phyloP scores from a whole-genome alignment of 2,329 filamentous ascomycete species.

The Pseudogymnoascus sp. region DNA sequence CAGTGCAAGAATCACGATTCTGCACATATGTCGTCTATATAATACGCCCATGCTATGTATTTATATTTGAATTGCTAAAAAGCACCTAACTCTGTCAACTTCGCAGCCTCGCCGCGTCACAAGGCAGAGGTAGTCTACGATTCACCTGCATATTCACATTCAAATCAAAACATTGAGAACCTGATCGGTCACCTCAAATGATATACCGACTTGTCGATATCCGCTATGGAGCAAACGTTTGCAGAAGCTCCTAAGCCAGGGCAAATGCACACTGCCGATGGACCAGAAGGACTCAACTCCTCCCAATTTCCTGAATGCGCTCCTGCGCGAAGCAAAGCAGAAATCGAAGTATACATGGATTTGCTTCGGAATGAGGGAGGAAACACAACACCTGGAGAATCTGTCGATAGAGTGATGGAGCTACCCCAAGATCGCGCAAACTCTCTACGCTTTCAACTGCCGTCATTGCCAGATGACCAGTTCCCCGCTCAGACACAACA shows the following conservation, averaged over 20 bases:
- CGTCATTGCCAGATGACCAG: neutral
- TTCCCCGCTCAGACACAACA: conserved; percentile 1
- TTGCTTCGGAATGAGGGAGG: neutral
- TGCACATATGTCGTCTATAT: neutral
- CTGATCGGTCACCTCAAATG: neutral
- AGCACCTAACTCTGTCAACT: neutral
- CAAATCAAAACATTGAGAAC: neutral
- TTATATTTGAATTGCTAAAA: neutral
- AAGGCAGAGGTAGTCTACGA: neutral
- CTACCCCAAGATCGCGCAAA: neutral
- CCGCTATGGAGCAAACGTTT: neutral
- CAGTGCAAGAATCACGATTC: neutral
- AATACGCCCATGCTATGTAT: neutral
- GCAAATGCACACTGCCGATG: neutral
- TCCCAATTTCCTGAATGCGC: neutral
- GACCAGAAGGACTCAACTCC: neutral
- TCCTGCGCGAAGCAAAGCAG: neutral
- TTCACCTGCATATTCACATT: neutral
- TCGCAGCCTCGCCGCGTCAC: neutral
- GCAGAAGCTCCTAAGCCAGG: neutral
- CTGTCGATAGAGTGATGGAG: neutral
- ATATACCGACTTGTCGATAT: neutral
- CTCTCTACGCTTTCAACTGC: neutral
- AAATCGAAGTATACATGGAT: neutral
- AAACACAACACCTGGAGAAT: neutral